phyloP scores from a whole-genome alignment of 1,284 basidiomycete species.

The Mycosarcoma maydis region DNA sequence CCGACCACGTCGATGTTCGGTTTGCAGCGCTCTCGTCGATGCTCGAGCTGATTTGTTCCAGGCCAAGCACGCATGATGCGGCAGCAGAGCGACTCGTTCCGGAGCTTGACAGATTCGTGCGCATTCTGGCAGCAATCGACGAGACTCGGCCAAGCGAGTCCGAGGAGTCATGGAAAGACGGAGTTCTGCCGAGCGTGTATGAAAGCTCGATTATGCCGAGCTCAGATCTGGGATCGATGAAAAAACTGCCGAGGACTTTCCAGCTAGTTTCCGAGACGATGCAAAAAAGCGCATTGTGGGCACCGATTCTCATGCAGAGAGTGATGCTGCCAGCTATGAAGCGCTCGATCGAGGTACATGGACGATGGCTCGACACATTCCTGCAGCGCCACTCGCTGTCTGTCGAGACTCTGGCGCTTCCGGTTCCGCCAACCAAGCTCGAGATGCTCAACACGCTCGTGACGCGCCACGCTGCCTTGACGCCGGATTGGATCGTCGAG shows the following conservation, averaged over 20 bases:
- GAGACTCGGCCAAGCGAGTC: not conserved
- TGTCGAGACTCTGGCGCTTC: not conserved
- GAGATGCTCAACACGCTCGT: constrained; percentile 1
- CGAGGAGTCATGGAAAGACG: not conserved
- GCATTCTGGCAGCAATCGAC: constrained; percentile 2
- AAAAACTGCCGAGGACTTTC: no score
- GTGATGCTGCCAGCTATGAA: not conserved
- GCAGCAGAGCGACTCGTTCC: not conserved
- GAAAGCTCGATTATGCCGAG: not conserved
- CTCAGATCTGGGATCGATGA: not conserved
- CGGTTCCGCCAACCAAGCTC: constrained; percentile 3
- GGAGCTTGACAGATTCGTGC: no score
- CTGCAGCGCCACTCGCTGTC: not conserved
- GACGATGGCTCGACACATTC: not conserved
- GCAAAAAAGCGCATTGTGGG: no score
- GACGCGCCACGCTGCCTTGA: not conserved
- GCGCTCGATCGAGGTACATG: constrained; percentile 2
- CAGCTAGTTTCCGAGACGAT: no score
- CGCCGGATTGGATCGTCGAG: not conserved
- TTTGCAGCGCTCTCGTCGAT: not conserved
- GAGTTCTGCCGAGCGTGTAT: not conserved
- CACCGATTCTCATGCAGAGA: not conserved
- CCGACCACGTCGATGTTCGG: not conserved
- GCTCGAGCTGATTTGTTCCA: not conserved
- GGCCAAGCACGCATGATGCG: not conserved